Evolutionary conservation across 495 filamentous ascomycete genomes (phyloP).

Genomic region (Mycothermus thermophilus): DNA sequence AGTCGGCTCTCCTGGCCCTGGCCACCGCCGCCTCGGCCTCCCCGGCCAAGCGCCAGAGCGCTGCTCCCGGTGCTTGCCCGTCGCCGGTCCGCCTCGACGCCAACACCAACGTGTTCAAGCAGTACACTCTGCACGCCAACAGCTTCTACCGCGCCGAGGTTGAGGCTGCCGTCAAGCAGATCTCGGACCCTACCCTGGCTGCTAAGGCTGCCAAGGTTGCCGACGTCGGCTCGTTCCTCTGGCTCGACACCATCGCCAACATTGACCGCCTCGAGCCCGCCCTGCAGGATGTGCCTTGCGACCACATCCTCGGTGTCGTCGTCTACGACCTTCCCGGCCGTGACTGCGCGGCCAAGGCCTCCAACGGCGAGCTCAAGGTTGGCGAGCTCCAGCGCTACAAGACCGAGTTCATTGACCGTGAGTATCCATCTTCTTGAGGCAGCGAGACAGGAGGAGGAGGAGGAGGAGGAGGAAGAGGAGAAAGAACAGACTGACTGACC

Average conservation of each 20-base stretch:
- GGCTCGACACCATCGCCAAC: constrained; percentile 51
- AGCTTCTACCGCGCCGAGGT: constrained; percentile 42
- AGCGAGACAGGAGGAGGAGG: background rate
- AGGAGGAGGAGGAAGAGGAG: background rate
- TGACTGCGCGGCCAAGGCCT: constrained; percentile 64
- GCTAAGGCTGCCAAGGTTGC: constrained; percentile 40
- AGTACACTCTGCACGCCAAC: constrained; percentile 44
- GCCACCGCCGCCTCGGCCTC: constrained; percentile 30
- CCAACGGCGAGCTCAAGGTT: constrained; percentile 60
- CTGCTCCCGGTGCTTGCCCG: constrained; percentile 28
- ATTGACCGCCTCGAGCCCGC: constrained; percentile 45
- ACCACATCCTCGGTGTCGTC: constrained; percentile 49
- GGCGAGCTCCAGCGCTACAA: constrained; percentile 53
- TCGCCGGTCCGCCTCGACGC: constrained; percentile 38
- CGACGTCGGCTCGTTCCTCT: constrained; percentile 53
- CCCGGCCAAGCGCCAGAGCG: constrained; percentile 23
- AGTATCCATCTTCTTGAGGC: constrained; percentile 13
- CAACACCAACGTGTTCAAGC: constrained; percentile 39
- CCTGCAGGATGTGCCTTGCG: constrained; percentile 39
- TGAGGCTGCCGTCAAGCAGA: constrained; percentile 30
- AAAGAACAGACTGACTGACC: constrained; percentile 19
- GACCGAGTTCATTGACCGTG: constrained; percentile 52
- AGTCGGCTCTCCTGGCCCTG: constrained; percentile 26
- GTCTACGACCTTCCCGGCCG: constrained; percentile 68
- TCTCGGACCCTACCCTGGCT: constrained; percentile 25